Evolutionary conservation across 164 flowering plant genomes (phyloP), one percentile per base, ranked within the genome.

Genomic region (Umbellularia californica): DNA sequence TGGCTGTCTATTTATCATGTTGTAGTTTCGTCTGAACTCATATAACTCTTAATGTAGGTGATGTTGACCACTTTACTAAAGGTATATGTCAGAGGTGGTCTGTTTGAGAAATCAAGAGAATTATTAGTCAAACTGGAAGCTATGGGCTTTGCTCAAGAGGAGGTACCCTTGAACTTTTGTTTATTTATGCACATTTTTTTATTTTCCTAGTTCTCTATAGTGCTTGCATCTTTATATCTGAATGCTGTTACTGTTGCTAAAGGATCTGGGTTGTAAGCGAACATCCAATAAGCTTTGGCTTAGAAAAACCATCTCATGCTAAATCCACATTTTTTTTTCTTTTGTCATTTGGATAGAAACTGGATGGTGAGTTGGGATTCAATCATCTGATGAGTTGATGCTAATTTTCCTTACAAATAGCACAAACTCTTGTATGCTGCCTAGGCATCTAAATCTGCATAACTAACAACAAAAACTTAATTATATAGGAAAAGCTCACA

Each of bases 11-110:
- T 11, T 41, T 66, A 9, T 71, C 13, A 20, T 20, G 19, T 6
- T 69, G 3, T 2, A 19, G 4, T 47, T 22, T 67, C 58, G 25
- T 74, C 70, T 74, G 47, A 74, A 9, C 67, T 70, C 64, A 64
- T 55, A 0, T 28, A 25, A 65, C 47, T 67, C 20, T 1, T 78
- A 22, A 77, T 87, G 80, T 90, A 95, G 98, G 97, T 95, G 70
- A 85, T 91, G 71, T 77, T 88, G 82, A 92, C 97, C 65, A 90
- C 97, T 72, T 80, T 95, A 72, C 76, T 95, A 58, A 95, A 95
- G 82, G 98, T 89, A 3, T 95, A 95, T 87, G 93, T 89, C 66
- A 87, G 83, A 85, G 93, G 94, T 69, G 92, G 93, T 67, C 76
- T 95, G 69, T 92, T 92, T 83, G 92, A 95, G 62, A 90, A 88